phyloP scores from a whole-genome alignment of 345 rosid species.

The Eucalyptus viminalis region DNA sequence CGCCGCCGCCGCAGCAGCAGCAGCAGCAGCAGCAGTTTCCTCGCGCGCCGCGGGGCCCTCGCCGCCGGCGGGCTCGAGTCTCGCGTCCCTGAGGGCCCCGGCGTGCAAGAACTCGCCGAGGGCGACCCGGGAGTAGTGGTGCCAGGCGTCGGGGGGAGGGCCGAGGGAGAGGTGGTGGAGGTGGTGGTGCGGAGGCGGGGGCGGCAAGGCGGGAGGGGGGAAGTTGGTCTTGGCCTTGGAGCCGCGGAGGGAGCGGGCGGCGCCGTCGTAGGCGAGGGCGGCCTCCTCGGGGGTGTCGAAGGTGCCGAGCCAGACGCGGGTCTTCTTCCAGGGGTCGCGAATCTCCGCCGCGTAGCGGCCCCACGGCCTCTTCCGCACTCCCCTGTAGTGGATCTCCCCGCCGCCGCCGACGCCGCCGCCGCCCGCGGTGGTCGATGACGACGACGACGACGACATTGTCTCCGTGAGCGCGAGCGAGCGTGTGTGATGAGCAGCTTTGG shows the following conservation, averaged over 20 bases:
- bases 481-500: not conserved
- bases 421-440: not conserved
- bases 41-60: not conserved
- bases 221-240: conserved; percentile 90
- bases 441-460: not conserved
- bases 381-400: conserved; percentile 77
- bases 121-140: conserved; percentile 18
- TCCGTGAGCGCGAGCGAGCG: not conserved
- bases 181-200: not conserved
- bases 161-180: not conserved
- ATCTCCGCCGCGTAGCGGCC: conserved; percentile 98
- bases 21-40: not conserved
- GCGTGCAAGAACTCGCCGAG: conserved; percentile 51
- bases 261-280: conserved; percentile 91
- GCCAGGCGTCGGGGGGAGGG: not conserved
- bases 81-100: conserved; percentile 36
- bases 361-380: conserved; percentile 99
- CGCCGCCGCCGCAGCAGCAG: not conserved
- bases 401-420: conserved; percentile 47
- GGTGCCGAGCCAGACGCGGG: conserved; percentile 94
- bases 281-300: conserved; percentile 97
- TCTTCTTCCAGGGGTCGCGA: conserved; percentile 96
- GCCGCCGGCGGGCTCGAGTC: not conserved
- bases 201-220: conserved; percentile 26
- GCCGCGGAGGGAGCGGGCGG: conserved; percentile 96